Percentiles rank a stretch among this genome's conserved stretches.
Evolutionary conservation across 805 yeast species (phyloP).

Genomic region (Kregervanrija pseudodelftensis): DNA sequence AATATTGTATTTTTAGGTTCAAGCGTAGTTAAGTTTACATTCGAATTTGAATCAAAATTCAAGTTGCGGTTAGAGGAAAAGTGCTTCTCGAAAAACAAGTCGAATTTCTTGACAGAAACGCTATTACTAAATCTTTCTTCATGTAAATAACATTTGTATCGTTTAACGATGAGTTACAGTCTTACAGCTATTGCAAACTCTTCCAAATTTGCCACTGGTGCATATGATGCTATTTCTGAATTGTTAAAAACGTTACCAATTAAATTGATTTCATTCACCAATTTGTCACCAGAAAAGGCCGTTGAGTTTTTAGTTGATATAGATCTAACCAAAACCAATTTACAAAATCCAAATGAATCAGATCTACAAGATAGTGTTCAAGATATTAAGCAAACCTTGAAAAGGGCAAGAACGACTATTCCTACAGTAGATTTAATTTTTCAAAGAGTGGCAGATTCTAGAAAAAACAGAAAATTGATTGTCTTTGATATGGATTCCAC

Average conservation of each 20-base stretch:
- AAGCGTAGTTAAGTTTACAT: not conserved
- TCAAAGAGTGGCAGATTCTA: constrained; percentile 27
- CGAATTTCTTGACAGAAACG: too few species aligned
- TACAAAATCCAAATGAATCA: constrained; percentile 3
- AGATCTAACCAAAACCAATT: constrained; percentile 12
- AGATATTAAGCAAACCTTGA: constrained; percentile 14
- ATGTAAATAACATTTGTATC: not conserved
- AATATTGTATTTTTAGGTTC: not conserved
- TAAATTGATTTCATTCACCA: constrained; percentile 20
- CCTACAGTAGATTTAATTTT: constrained; percentile 35
- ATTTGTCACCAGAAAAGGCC: constrained; percentile 30
- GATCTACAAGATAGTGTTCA: constrained; percentile 13
- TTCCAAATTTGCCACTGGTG: constrained; percentile 14
- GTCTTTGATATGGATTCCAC: constrained; percentile 99
- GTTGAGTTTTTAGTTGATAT: constrained; percentile 29
- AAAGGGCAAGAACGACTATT: constrained; percentile 12
- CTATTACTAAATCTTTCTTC: not conserved
- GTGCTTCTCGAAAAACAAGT: too few species aligned
- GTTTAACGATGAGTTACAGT: constrained; percentile 17
- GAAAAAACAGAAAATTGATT: constrained; percentile 47
- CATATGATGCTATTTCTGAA: constrained; percentile 17
- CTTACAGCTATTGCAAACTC: constrained; percentile 26
- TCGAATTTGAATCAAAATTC: not conserved
- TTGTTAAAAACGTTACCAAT: constrained; percentile 26
- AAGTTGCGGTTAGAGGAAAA: too few species aligned